Conservation (phyloP, 202 grass and related monocot species). For the Bolboschoenoplectus hybrid region DNA sequence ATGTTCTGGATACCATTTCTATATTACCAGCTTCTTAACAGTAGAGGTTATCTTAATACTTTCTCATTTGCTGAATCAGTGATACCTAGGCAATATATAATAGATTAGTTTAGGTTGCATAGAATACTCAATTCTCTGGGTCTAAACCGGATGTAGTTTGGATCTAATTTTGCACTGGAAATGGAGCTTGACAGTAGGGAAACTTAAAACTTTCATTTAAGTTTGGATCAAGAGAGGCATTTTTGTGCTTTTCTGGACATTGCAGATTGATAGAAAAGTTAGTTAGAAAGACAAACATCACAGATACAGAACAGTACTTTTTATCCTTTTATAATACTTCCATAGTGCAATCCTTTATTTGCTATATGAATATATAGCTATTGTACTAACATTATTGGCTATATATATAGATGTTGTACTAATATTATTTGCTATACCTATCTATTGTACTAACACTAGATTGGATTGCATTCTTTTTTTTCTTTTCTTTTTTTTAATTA, state of each 20-base stretch:
- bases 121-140: neutral
- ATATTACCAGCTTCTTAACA: neutral
- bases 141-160: neutral
- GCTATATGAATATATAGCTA: neutral
- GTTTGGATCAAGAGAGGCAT: too few species aligned
- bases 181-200: neutral
- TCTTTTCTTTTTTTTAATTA: neutral
- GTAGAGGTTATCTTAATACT: neutral
- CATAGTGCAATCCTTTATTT: neutral
- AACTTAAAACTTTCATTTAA: neutral
- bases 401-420: neutral
- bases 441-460: neutral
- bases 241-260: neutral
- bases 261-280: neutral
- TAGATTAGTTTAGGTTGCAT: neutral
- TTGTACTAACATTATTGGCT: neutral
- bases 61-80: neutral
- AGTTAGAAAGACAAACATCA: slow-evolving; percentile 1
- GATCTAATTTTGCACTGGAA: neutral
- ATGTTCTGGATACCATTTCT: neutral
- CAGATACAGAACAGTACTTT: neutral
- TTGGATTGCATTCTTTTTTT: neutral
- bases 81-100: neutral
- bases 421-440: neutral
- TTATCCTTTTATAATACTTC: neutral